A percentile compares a stretch with the other conserved stretches of the same genome.
Evolutionary conservation across 805 yeast genomes (phyloP).

Genomic region (Candida loeiensis): DNA sequence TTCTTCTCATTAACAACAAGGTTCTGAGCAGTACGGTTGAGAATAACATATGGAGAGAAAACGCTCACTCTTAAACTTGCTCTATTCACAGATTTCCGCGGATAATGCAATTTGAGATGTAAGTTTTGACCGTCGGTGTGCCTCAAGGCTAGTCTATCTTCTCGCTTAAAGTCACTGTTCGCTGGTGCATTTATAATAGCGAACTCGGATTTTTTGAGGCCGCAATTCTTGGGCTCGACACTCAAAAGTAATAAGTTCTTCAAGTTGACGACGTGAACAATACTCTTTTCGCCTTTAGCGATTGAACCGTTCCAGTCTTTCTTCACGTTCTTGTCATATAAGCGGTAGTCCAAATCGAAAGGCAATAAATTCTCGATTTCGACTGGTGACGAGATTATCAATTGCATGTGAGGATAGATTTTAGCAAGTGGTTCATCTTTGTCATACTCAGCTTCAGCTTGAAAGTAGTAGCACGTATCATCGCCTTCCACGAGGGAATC

Average conservation of each 20-base stretch:
- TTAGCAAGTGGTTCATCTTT: constrained; percentile 64
- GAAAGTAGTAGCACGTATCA: constrained; percentile 58
- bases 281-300: constrained; percentile 61
- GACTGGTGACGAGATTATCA: constrained; percentile 79
- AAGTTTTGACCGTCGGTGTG: constrained; percentile 66
- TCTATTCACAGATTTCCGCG: constrained; percentile 45
- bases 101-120: constrained; percentile 62
- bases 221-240: constrained; percentile 60
- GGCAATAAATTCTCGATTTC: constrained; percentile 85
- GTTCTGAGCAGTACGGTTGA: constrained; percentile 75
- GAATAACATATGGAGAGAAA: constrained; percentile 80
- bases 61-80: constrained; percentile 64
- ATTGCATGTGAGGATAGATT: constrained; percentile 79
- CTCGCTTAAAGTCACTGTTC: constrained; percentile 54
- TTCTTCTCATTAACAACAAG: constrained; percentile 56
- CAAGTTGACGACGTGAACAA: constrained; percentile 76
- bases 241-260: constrained; percentile 68
- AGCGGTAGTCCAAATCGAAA: constrained; percentile 66
- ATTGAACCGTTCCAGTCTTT: constrained; percentile 65
- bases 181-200: constrained; percentile 66
- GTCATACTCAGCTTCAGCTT: constrained; percentile 65
- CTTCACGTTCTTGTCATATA: constrained; percentile 70
- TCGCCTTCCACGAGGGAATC: constrained; percentile 37
- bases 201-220: constrained; percentile 63
- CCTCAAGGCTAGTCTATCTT: constrained; percentile 48